Percentiles rank a stretch among this genome's conserved stretches.
phyloP scores from a whole-genome alignment of 805 yeast species.

The Candida vaughaniae region DNA sequence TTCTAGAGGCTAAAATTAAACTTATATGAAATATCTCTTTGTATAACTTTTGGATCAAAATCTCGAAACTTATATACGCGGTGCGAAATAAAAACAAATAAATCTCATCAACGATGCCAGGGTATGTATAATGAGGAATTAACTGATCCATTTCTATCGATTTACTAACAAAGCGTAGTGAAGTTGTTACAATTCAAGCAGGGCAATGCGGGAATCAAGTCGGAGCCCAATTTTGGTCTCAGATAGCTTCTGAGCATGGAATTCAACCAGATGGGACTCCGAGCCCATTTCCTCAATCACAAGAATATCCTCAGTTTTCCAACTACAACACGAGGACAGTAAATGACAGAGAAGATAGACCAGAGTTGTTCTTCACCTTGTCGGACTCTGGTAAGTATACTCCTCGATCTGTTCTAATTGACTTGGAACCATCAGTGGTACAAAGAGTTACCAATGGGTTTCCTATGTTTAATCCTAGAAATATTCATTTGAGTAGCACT shows the following conservation, averaged over 20 bases:
- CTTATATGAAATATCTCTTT: too few species aligned
- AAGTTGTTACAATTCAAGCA: slow-evolving; percentile 67
- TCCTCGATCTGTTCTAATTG: slow-evolving; percentile 83
- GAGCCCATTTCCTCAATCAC: slow-evolving; percentile 27
- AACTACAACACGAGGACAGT: slow-evolving; percentile 9
- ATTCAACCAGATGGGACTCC: slow-evolving; percentile 64
- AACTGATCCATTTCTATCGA: background rate
- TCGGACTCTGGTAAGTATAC: slow-evolving; percentile 76
- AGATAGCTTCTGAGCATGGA: slow-evolving; percentile 84
- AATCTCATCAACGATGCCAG: slow-evolving; percentile 17
- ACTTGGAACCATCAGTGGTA: slow-evolving; percentile 88
- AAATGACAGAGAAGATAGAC: slow-evolving; percentile 54
- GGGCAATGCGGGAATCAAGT: slow-evolving; percentile 98
- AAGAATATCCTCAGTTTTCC: slow-evolving; percentile 16
- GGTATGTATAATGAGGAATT: slow-evolving; percentile 16
- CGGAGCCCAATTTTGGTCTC: slow-evolving; percentile 91
- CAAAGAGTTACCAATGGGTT: slow-evolving; percentile 53
- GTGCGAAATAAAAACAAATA: slow-evolving; percentile 3
- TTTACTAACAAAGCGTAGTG: slow-evolving; percentile 41
- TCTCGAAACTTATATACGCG: slow-evolving; percentile 7
- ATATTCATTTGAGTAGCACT: slow-evolving; percentile 70
- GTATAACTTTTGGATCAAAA: too few species aligned
- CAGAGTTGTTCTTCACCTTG: slow-evolving; percentile 78
- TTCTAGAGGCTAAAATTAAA: too few species aligned
- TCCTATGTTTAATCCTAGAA: slow-evolving; percentile 79